Evolutionary conservation across 176 grass and related monocot genomes (phyloP).

Genomic region (Juncus inflexus): DNA sequence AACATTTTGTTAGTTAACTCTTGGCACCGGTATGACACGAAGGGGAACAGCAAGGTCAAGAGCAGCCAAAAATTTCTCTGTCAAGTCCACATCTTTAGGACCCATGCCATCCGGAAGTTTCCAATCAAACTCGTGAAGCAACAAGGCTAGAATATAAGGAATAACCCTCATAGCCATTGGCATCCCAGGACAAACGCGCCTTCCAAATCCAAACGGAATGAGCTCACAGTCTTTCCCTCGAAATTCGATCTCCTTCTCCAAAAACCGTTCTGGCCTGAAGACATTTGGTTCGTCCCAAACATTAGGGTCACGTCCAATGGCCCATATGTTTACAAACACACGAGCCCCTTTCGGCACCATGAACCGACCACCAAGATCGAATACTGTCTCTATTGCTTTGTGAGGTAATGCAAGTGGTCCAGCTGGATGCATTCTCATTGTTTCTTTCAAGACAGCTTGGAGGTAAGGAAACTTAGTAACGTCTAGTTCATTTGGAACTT

Average conservation of each 20-base stretch:
- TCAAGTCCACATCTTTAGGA: slow-evolving; percentile 7
- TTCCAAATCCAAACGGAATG: slow-evolving; percentile 11
- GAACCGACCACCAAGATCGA: slow-evolving; percentile 15
- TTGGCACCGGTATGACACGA: background rate
- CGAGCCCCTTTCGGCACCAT: slow-evolving; percentile 1
- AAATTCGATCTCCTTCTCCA: slow-evolving; percentile 5
- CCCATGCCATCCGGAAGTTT: background rate
- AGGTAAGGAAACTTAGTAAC: slow-evolving; percentile 26
- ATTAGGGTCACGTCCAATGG: background rate
- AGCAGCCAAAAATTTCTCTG: background rate
- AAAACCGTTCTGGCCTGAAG: slow-evolving; percentile 20
- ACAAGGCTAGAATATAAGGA: slow-evolving; percentile 3
- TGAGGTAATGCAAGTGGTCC: slow-evolving; percentile 18
- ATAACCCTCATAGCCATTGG: background rate
- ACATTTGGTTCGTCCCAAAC: slow-evolving; percentile 16
- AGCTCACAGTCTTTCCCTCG: slow-evolving; percentile 4
- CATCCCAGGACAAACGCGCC: background rate
- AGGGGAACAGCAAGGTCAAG: slow-evolving; percentile 1
- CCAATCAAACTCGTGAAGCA: slow-evolving; percentile 14
- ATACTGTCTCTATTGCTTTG: background rate
- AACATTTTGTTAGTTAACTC: background rate
- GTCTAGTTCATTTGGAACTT: background rate
- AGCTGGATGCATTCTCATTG: background rate
- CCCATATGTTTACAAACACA: slow-evolving; percentile 18
- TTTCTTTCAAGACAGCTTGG: slow-evolving; percentile 27